Base-by-base conservation (phyloP, 176 grass and related monocot species). In the Oryza meyeriana region DNA sequence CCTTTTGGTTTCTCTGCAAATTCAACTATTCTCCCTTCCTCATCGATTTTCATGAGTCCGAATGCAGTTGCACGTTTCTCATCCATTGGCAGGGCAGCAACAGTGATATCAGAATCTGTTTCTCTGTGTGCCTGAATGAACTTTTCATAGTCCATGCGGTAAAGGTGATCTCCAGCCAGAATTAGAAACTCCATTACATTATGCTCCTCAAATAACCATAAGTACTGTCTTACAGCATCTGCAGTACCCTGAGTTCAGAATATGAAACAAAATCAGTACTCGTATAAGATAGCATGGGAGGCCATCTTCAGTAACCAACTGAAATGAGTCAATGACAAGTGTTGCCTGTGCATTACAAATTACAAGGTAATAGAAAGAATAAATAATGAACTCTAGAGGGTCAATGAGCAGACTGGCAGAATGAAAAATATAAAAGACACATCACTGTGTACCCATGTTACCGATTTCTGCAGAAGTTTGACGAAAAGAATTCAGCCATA, bases 141-240 rank as follows among this genome's bases (percentile, higher is more conserved):
- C 76, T 95, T 96, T 84, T 96, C 91, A 72, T 99, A 99, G 85
- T 99, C 97, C 93, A 99, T 99, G 2, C 97, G 83, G 62, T 99
- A 99, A 38, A 99, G 76, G 40, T 99, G 97, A 79, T 99, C 97
- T 71, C 97, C 97, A 1, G 97, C 93, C 64, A 99, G 91, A 71
- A 99, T 83, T 57, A 99, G 35, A 82, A 85, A 96, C 16, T 99
- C 97, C 97, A 99, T 99, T 22, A 99, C 89, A 90, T 94, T 92
- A 73, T 99, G 97, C 76, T 96, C 96, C 40, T 99, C 96, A 52
- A 99, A 99, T 33, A 99, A 83, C 96, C 96, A 99, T 47, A 94
- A 79, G 69, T 95, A 99, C 61, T 99, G 93, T 35, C 96, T 87
- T 55, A 99, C 96, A 58, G 96, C 96, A 35, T 95, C 96, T 64